These are phyloP conservation scores for Trypanosoma caninum DNA, from an alignment of 208 protist species.

Conservation along the genomic window DNA sequence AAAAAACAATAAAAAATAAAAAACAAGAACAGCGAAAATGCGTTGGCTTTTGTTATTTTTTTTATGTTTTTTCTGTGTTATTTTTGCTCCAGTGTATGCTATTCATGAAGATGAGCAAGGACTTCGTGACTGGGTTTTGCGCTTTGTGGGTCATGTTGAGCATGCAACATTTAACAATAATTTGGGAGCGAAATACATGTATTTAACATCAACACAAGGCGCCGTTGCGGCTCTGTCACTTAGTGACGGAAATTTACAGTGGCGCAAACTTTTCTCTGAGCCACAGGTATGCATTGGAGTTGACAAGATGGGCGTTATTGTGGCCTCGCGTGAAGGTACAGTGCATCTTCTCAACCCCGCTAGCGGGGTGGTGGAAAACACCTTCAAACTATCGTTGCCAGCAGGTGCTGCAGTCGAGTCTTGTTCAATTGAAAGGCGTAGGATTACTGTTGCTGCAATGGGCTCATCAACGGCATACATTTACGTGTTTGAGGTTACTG, in stretches of 20 bases:
- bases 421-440: constrained; percentile 34
- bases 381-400: constrained; percentile 36
- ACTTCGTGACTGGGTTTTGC: constrained; percentile 75
- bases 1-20: too few relatives aligned
- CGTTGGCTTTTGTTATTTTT: constrained; percentile 4
- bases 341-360: constrained; percentile 44
- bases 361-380: constrained; percentile 54
- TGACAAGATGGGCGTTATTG: constrained; percentile 26
- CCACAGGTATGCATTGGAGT: constrained; percentile 54
- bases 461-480: constrained; percentile 26
- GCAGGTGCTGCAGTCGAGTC: constrained; percentile 22
- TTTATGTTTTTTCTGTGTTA: constrained; percentile 12
- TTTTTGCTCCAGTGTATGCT: constrained; percentile 23
- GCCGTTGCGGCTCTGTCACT: constrained; percentile 60
- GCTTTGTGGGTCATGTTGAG: constrained; percentile 71
- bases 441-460: constrained; percentile 29
- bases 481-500: constrained; percentile 32
- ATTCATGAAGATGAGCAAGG: constrained; percentile 90
- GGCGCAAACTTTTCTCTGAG: constrained; percentile 49
- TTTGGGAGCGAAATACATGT: constrained; percentile 30
- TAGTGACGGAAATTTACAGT: constrained; percentile 38
- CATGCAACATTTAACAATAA: constrained; percentile 42
- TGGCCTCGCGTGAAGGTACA: constrained; percentile 40
- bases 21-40: not conserved
- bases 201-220: constrained; percentile 59